These are phyloP conservation scores for Fusarium sp. DNA, from an alignment of 2,329 filamentous ascomycete genomes.

Conservation along the genomic window DNA sequence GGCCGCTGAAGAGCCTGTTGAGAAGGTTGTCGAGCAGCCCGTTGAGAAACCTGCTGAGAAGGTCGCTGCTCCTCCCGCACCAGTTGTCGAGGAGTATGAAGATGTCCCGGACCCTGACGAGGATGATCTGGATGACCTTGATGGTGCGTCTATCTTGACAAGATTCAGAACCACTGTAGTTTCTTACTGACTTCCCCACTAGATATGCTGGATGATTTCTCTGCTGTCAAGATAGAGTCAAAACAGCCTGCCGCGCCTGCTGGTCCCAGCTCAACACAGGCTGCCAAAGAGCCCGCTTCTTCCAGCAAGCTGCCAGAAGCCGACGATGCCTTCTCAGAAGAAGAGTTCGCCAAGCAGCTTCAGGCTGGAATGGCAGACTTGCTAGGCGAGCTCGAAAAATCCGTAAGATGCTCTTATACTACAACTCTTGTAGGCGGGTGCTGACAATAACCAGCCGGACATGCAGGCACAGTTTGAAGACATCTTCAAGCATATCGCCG, in stretches of 20 bases:
- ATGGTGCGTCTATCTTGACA: conserved; percentile 67
- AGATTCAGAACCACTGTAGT: neutral
- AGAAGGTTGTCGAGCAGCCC: neutral
- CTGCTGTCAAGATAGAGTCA: conserved; percentile 66
- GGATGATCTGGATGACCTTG: conserved; percentile 90
- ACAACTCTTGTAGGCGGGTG: neutral
- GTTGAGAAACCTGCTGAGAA: neutral
- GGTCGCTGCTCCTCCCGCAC: neutral
- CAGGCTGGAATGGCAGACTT: conserved; percentile 90
- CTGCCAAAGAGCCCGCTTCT: conserved; percentile 51
- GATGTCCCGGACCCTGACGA: conserved; percentile 90
- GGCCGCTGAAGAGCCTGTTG: neutral
- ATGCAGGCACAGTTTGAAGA: conserved; percentile 84
- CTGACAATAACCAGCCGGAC: conserved; percentile 64
- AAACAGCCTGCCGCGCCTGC: conserved; percentile 43
- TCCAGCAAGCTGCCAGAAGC: conserved; percentile 36
- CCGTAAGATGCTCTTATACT: conserved; percentile 56
- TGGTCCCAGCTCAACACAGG: conserved; percentile 46
- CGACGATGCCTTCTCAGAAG: conserved; percentile 69
- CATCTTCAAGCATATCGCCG: conserved; percentile 79
- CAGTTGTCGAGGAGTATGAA: conserved; percentile 49
- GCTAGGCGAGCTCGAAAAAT: conserved; percentile 76
- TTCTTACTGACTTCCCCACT: conserved; percentile 14
- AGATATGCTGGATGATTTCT: conserved; percentile 96
- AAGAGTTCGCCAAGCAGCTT: conserved; percentile 87